Evolutionary conservation across 768 basidiomycete species (phyloP), one percentile per base, ranked within the genome.

Genomic region (Obba rivulosa): DNA sequence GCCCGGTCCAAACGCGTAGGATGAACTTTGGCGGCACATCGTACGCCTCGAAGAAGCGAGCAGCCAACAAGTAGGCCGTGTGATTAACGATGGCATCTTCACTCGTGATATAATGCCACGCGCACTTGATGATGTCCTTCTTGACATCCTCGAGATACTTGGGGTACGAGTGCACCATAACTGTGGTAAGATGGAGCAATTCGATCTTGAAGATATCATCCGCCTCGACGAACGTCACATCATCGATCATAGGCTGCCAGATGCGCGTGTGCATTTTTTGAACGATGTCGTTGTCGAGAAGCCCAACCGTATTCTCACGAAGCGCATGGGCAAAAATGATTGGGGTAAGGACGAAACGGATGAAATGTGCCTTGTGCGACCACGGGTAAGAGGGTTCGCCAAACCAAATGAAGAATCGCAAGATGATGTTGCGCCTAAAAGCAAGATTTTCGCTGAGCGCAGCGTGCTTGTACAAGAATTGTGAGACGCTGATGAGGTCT

Each of bases 11-110:
- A 21, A 93, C 87, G 5, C 86, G 79, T 44, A 93, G 68, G 42
- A 95, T 82, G 63, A 99, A 93, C 66, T 96, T 98, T 51, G 81
- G 77, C 1, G 95, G 94, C 1, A 85, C 87, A 24, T 87, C 88
- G 65, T 87, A 94, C 7, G 81, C 82, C 13, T 87, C 83, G 58
- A 95, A 93, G 74, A 98, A 98, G 25, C 87, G 81, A 34, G 96
- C 92, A 28, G 89, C 83, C 5, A 98, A 76, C 31, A 96, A 78
- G 62, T 92, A 92, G 0, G 92, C 87, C 8, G 89, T 89, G 64
- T 97, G 91, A 65, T 92, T 94, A 59, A 96, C 90, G 17, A 93
- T 82, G 4, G 85, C 78, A 63, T 98, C 96, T 36, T 95, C 91
- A 46, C 74, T 83, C 44, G 77, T 78, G 56, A 94, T 88, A 57